Percentiles rank a stretch among this genome's conserved stretches.
Evolutionary conservation across 495 filamentous ascomycete species (phyloP).

Genomic region (Aspergillus steynii): DNA sequence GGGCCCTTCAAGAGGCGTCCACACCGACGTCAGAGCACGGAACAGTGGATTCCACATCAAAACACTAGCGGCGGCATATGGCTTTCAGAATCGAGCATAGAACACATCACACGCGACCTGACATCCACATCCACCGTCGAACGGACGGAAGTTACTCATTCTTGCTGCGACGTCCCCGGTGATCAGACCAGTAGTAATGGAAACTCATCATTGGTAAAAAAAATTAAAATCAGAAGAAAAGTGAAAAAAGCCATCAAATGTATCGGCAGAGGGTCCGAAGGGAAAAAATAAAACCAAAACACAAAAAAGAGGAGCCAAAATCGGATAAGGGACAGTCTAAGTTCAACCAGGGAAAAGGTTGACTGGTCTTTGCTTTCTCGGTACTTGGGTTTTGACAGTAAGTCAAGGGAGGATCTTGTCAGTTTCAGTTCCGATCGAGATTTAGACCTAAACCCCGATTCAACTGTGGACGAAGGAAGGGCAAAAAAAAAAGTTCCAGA

Average conservation of each 20-base stretch:
- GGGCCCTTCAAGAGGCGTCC: slow-evolving; percentile 10
- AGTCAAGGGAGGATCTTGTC: neutral
- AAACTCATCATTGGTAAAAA: slow-evolving; percentile 5
- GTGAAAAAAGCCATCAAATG: neutral
- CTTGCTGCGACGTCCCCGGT: too few relatives aligned
- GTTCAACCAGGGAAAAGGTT: neutral
- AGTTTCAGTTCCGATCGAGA: neutral
- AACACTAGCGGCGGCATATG: slow-evolving; percentile 2
- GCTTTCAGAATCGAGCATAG: slow-evolving; percentile 11
- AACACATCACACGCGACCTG: slow-evolving; percentile 28
- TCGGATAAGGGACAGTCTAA: neutral
- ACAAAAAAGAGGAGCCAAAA: neutral
- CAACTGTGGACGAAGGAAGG: neutral
- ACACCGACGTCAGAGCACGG: slow-evolving; percentile 36
- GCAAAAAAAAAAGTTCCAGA: neutral
- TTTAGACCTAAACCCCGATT: neutral
- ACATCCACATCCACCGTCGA: neutral
- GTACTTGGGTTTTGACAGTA: neutral
- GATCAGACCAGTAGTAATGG: slow-evolving; percentile 5
- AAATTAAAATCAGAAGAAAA: neutral
- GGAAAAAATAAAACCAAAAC: too few relatives aligned
- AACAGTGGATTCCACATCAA: slow-evolving; percentile 21
- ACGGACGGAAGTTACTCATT: neutral
- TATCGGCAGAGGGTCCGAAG: neutral
- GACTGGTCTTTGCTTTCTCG: neutral